Percentiles rank a stretch among this genome's conserved stretches.
These are phyloP conservation scores for Boletus sensibilis DNA, from an alignment of 768 basidiomycete species.

Conservation along the genomic window DNA sequence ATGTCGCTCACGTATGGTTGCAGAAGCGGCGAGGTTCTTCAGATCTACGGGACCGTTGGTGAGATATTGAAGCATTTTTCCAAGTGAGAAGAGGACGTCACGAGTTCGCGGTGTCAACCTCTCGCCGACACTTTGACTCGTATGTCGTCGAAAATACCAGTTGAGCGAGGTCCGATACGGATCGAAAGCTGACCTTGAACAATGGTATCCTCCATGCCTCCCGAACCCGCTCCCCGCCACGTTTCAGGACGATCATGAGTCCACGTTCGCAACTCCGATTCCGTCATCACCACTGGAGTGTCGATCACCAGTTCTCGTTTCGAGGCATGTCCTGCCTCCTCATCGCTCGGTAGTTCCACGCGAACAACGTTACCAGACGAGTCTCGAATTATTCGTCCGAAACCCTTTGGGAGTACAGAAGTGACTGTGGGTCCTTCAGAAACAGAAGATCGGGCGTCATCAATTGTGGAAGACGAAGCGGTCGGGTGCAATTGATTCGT, in stretches of 20 bases:
- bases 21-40: slow-evolving; percentile 56
- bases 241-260: slow-evolving; percentile 3
- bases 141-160: background rate
- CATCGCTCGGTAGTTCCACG: slow-evolving; percentile 60
- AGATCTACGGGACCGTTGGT: slow-evolving; percentile 47
- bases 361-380: slow-evolving; percentile 70
- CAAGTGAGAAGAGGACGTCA: slow-evolving; percentile 1
- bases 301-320: slow-evolving; percentile 41
- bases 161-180: background rate
- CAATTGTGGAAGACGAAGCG: background rate
- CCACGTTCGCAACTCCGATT: slow-evolving; percentile 24
- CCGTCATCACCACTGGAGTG: slow-evolving; percentile 21
- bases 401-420: slow-evolving; percentile 53
- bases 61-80: slow-evolving; percentile 5
- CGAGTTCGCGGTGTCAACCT: slow-evolving; percentile 1
- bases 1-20: slow-evolving; percentile 52
- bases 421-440: slow-evolving; percentile 20
- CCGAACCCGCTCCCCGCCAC: background rate
- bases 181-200: slow-evolving; percentile 37
- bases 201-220: background rate
- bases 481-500: background rate
- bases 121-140: slow-evolving; percentile 1
- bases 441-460: background rate
- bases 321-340: slow-evolving; percentile 32
- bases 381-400: slow-evolving; percentile 82